Evolutionary conservation across 169 alveolate species (phyloP).

Genomic region (Eimeria falciformis): DNA sequence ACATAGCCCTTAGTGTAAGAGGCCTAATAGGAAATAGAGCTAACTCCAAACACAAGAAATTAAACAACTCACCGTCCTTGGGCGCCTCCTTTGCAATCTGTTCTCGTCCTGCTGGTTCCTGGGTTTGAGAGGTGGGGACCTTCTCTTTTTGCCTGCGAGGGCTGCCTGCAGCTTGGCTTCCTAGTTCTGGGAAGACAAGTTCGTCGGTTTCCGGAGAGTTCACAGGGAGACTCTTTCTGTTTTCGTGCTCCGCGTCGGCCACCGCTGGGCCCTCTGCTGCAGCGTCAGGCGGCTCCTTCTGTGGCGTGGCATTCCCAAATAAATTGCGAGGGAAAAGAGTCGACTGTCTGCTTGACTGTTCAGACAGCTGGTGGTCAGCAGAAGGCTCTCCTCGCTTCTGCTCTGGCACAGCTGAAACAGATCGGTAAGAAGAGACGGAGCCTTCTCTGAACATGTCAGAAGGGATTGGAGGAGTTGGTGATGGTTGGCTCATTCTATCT

Average conservation of each 20-base stretch:
- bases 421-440: neutral
- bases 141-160: neutral
- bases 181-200: neutral
- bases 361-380: neutral
- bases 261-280: constrained; percentile 15
- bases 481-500: neutral
- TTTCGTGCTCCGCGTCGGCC: neutral
- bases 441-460: neutral
- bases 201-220: constrained; percentile 5
- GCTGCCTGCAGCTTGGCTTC: neutral
- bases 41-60: too few species aligned
- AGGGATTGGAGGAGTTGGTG: neutral
- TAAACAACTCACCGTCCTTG: too few species aligned
- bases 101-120: too few species aligned
- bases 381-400: neutral
- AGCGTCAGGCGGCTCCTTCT: neutral
- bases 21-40: too few species aligned
- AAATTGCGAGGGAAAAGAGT: neutral
- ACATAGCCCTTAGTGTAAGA: too few species aligned
- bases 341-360: constrained; percentile 8
- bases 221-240: neutral
- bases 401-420: neutral
- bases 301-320: neutral
- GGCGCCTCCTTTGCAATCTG: too few species aligned
- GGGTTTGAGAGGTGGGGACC: neutral